Evolutionary conservation across 805 yeast genomes (phyloP).

Genomic region (Saccharomycopsis vini): DNA sequence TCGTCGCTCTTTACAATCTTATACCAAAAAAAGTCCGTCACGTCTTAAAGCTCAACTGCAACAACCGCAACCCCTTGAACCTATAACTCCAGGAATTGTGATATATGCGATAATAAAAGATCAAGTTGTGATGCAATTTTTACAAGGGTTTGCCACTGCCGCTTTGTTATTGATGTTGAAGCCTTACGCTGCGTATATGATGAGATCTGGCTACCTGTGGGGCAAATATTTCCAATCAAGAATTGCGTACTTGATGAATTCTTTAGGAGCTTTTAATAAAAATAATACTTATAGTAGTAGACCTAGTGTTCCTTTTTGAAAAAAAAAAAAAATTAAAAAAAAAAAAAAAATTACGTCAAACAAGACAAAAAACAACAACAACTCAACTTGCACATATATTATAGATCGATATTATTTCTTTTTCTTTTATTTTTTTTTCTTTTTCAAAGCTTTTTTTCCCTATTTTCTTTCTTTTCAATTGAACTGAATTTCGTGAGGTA

Average conservation of each 20-base stretch:
- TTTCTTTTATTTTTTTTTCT: too few species aligned
- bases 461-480: neutral
- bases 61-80: conserved; percentile 21
- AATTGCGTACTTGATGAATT: conserved; percentile 1
- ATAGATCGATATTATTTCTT: neutral
- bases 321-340: too few species aligned
- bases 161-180: conserved; percentile 13
- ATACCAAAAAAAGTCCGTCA: too few species aligned
- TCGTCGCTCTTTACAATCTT: conserved; percentile 28
- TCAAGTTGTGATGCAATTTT: conserved; percentile 45
- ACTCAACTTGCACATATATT: too few species aligned
- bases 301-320: neutral
- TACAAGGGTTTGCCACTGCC: conserved; percentile 39
- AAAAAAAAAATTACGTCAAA: neutral
- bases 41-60: neutral
- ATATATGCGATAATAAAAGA: conserved; percentile 42
- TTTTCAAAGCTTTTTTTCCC: too few species aligned
- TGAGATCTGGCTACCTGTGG: conserved; percentile 12
- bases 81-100: conserved; percentile 38
- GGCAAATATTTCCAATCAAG: conserved; percentile 6
- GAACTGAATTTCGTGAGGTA: conserved; percentile 45
- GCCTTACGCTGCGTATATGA: conserved; percentile 11
- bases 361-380: too few species aligned
- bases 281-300: neutral
- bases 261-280: neutral